A percentile compares a stretch with the other conserved stretches of the same genome.
Conservation (phyloP, 345 rosid genomes). For the Lenwebbia sp. region DNA sequence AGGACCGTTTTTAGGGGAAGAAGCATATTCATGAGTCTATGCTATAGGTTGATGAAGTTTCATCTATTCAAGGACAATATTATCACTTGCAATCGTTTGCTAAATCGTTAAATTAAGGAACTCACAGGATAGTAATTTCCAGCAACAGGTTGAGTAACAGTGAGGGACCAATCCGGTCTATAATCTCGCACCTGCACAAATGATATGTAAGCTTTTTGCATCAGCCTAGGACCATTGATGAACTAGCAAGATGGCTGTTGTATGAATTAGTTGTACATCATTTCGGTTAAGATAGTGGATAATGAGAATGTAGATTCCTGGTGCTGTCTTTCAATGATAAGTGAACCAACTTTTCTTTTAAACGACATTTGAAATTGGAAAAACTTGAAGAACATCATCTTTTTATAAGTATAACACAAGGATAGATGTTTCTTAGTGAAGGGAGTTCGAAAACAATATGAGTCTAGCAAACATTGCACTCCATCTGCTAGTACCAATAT, state of each 20-base stretch:
- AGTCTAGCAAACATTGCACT: background rate
- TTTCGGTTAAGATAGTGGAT: background rate
- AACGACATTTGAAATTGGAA: background rate
- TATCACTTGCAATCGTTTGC: background rate
- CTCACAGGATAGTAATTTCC: constrained; percentile 91
- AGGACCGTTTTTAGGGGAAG: background rate
- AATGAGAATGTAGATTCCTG: background rate
- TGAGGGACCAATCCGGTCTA: constrained; percentile 67
- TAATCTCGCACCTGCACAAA: constrained; percentile 53
- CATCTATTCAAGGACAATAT: background rate
- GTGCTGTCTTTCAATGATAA: background rate
- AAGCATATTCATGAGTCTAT: background rate
- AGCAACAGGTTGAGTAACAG: constrained; percentile 66
- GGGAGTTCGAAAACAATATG: background rate
- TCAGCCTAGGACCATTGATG: background rate
- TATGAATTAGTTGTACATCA: background rate
- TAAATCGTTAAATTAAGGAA: background rate
- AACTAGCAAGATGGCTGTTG: background rate
- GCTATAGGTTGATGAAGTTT: background rate
- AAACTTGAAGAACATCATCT: background rate
- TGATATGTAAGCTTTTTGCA: background rate
- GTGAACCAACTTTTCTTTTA: background rate
- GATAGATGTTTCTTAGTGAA: background rate
- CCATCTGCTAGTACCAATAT: background rate
- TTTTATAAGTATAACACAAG: background rate